Evolutionary conservation across 768 basidiomycete genomes (phyloP), one percentile per base, ranked within the genome.

Genomic region (Kwoniella mangroviensis): DNA sequence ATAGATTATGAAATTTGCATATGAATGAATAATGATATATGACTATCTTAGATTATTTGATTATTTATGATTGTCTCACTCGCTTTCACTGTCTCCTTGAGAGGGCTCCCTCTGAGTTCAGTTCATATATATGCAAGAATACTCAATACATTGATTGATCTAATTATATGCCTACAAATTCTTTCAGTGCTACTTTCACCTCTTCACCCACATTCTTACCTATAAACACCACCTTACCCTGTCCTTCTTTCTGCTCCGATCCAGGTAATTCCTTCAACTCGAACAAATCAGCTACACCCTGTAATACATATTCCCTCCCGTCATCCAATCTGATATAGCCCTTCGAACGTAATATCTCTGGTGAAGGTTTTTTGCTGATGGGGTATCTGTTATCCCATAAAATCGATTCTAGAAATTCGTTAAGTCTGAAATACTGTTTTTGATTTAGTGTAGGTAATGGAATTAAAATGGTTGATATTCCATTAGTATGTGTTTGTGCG

Each of bases 251-350:
- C 53, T 51, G 28, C 7, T 43, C 54, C n/a, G 34, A 34, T 34
- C 4, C 7, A 24, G 61, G 56, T 19, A 82, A 59, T 63, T 72
- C 65, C 54, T 78, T 84, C 3, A 95, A 87, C 75, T 99, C 96
- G 79, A 95, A 99, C 82, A 98, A 87, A 74, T 85, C 92, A 73
- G 92, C 86, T 13, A 99, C 97, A 2, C 95, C 97, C 79, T 99
- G 97, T 55, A 99, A 84, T 63, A 98, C 88, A 74, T 89, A 87
- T 66, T 87, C 86, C 63, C 87, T 85, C 2, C 91, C 91, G 82
- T 76, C 82, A 72, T 13, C 28, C 6, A 67, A 65, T 7, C 43
- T 22, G 1, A 96, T 89, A 21, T 94, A 85, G 9, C 95, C 96
- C 81, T 99, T 98, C 77, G 93, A 92, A 17, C 97, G 89, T 21